Evolutionary conservation across 345 rosid genomes (phyloP).

Genomic region (Gossypium bickii): DNA sequence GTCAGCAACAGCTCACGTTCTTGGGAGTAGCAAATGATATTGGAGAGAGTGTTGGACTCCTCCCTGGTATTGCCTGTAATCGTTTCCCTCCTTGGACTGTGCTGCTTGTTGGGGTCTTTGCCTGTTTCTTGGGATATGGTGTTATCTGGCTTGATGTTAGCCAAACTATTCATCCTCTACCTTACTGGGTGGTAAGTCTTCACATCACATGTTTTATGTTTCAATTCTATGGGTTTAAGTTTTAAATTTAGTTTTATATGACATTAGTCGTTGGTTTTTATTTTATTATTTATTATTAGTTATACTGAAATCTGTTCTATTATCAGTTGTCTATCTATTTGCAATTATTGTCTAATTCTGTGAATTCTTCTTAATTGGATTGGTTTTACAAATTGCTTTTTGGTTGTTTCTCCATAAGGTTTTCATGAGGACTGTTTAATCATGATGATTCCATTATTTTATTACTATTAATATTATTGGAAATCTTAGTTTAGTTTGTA

Average conservation of each 20-base stretch:
- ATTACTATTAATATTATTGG: no score
- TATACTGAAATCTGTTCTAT: neutral
- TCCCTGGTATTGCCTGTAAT: conserved; percentile 84
- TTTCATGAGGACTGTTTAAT: neutral
- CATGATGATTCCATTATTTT: neutral
- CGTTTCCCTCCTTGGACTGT: conserved; percentile 91
- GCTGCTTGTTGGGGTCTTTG: conserved; percentile 53
- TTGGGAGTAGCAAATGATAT: conserved; percentile 92
- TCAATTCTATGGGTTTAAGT: no score
- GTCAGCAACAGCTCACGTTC: conserved; percentile 76
- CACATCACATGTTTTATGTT: no score
- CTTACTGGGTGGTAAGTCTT: conserved; percentile 75
- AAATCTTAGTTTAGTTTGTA: neutral
- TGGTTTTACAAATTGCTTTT: neutral
- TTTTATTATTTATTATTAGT: no score
- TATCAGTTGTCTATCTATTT: neutral
- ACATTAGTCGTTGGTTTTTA: neutral
- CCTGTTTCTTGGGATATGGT: conserved; percentile 85
- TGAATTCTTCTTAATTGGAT: neutral
- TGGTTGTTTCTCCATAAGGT: neutral
- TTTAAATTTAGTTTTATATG: no score
- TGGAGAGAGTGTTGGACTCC: conserved; percentile 80
- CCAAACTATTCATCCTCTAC: conserved; percentile 52
- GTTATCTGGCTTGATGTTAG: conserved; percentile 79
- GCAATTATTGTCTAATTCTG: neutral